Evolutionary conservation across 768 basidiomycete species (phyloP), one percentile per base, ranked within the genome.

Genomic region (Phlegmacium glaucopus): DNA sequence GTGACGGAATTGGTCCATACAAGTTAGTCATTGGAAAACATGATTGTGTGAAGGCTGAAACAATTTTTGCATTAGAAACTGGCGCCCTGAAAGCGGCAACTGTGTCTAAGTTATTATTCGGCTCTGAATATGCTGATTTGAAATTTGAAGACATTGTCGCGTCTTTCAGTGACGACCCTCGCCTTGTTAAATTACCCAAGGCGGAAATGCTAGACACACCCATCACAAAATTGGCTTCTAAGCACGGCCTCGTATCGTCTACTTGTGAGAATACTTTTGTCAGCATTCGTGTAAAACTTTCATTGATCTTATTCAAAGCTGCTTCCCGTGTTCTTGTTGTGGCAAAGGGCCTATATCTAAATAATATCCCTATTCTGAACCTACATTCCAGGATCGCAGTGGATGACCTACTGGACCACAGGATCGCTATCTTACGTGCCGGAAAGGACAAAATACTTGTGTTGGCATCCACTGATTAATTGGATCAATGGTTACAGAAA

Each of bases 401-500:
- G 29, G 54, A 61, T 1, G 72, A 81, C 55, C 72, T 93, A 25
- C 67, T 91, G n/a, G 81, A 83, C 54, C 70, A 65, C 9, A 75
- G 70, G 41, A 57, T 92, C 6, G 80, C 75, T 13, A 76, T 94
- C 48, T 51, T 94, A 15, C 78, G 87, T 13, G 80, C 82, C 32
- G 91, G 91, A 4, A 90, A 87, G 61, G 83, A 85, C 52, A 85
- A 85, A 32, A 73, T 90, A 34, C 55, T 92, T 8, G 77, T 64
- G 11, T 36, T 62, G 27, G 49, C 46, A 5, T 36, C 47, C 5
- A 42, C 42, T 11, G 54, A 59, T 29, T 52, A 30, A 49, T 27
- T 29, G 10, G 29, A n/a, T 13, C 30, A 32, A 32, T 32, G 13
- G 30, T 8, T 8, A 32, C 8, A 32, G 30, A 8, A n/a, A n/a